Base-by-base conservation (phyloP, 1,284 basidiomycete genomes). In the Leccinum subrobustum region DNA sequence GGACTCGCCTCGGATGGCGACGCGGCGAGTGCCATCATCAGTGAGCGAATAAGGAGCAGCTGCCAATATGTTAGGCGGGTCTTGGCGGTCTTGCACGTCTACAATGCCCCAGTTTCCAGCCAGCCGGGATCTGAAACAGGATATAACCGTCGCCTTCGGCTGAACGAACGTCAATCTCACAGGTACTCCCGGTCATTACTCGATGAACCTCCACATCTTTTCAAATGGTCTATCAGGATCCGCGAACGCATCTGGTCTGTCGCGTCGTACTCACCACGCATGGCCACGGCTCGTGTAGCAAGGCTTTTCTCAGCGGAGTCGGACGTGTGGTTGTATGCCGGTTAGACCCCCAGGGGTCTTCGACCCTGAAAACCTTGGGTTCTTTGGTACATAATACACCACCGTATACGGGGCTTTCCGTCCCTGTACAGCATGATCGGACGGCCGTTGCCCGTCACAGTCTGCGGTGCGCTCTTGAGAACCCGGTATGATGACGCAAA, bases 1-100 rank as follows among this genome's bases (percentile, higher is more conserved):
- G 14, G 84, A 87, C 0, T 78, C 76, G 1, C 86, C 87, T 8
- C 83, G 81, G 59, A 91, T 84, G 25, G 83, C 80, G 2, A 81
- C 78, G 11, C 33, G 33, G 5, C 89, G 85, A 50, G 79, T 71
- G 1, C 76, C 25, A 25, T 25, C 71, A 64, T 73, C 71, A 7
- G 74, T 68, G 53, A 65, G 66, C 6, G 64, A 61, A 39, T 72
- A 27, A 0, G 67, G 64, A 16, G 58, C 54, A 2, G 60, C 60
- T 18, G 70, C 68, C 20, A 74, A 63, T 25, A 70, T 20, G 18
- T 3, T 63, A 3, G 66, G 58, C 4, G 70, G 66, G 23, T 73
- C 71, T 42, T 67, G 60, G 35, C 70, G 71, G 57, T 73, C 73
- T 37, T 63, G 68, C 7, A 73, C 47, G 23, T 75, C 71, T 4